Evolutionary conservation across 306 rosid species (phyloP), one percentile per base, ranked within the genome.

Genomic region (Cicer yamashitae): DNA sequence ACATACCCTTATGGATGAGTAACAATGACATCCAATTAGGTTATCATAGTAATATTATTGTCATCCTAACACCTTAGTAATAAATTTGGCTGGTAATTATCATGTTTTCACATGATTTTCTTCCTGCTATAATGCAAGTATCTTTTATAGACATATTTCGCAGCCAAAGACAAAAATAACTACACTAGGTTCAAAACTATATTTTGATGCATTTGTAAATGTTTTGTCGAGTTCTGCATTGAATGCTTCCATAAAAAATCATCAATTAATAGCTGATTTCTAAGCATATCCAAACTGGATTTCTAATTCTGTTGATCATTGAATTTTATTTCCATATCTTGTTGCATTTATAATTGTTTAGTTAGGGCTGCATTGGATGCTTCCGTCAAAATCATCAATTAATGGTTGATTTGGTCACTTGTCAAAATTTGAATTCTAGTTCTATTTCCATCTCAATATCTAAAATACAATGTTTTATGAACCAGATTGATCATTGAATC

Each of bases 401-500:
- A 52, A 18, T 54, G 66, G 61, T 73, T 46, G 43, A 48, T 73
- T 66, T 50, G n/a, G 56, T 57, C 37, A 52, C 62, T 37, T 22
- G 20, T 70, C 61, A 10, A 47, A 44, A 44, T 66, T 54, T 69
- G 65, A 69, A 53, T 69, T 74, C 67, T 25, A 10, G 12, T 41
- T 76, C 54, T 79, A 9, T 79, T 64, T 62, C 37, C 64, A 67
- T 74, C 76, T 67, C 37, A 51, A 52, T 43, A 41, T 69, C 68
- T 67, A 56, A 46, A 67, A 25, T 44, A 43, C 7, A 7, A 54
- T 30, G 58, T 5, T 62, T 67, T 8, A 57, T 12, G n/a, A 75
- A 22, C 17, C 17, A 9, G 13, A 53, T 10, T 54, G n/a, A 5
- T 75, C n/a, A n/a, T 20, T 53, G 73, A 52, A 52, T 58, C 34